A percentile compares a stretch with the other conserved stretches of the same genome.
phyloP scores from a whole-genome alignment of 2,329 filamentous ascomycete genomes.

The Hypocrella siamensis region DNA sequence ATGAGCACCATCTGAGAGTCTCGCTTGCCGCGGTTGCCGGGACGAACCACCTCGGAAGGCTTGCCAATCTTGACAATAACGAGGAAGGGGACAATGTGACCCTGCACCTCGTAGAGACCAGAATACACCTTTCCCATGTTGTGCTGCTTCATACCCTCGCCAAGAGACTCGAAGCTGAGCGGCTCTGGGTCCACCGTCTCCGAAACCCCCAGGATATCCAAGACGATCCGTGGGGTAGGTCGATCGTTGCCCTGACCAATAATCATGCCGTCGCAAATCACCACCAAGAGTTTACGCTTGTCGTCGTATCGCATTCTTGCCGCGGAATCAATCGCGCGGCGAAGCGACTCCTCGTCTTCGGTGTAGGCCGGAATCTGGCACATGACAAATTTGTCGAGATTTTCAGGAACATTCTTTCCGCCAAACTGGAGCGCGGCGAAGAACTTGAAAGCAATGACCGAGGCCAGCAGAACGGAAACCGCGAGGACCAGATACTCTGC shows the following conservation, averaged over 20 bases:
- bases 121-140: constrained; percentile 99
- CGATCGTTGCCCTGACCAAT: constrained; percentile 96
- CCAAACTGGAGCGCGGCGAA: constrained; percentile 90
- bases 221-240: constrained; percentile 84
- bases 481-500: constrained; percentile 79
- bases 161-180: constrained; percentile 89
- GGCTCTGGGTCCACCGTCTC: constrained; percentile 91
- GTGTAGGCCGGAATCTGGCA: constrained; percentile 96
- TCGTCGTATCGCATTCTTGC: constrained; percentile 95
- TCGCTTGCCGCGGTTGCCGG: constrained; percentile 97
- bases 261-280: constrained; percentile 98
- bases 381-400: constrained; percentile 96
- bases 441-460: constrained; percentile 90
- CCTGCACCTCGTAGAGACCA: constrained; percentile 91
- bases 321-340: constrained; percentile 91
- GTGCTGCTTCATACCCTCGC: constrained; percentile 92
- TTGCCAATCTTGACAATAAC: constrained; percentile 97
- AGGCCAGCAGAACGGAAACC: constrained; percentile 64
- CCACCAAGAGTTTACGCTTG: constrained; percentile 85
- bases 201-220: constrained; percentile 91
- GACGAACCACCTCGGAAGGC: constrained; percentile 85
- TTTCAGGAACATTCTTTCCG: constrained; percentile 80
- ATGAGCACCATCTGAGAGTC: constrained; percentile 98
- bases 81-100: constrained; percentile 94
- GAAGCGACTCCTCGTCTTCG: constrained; percentile 92